Conservation (phyloP, 1,284 basidiomycete species). For the Ustilago curta region DNA sequence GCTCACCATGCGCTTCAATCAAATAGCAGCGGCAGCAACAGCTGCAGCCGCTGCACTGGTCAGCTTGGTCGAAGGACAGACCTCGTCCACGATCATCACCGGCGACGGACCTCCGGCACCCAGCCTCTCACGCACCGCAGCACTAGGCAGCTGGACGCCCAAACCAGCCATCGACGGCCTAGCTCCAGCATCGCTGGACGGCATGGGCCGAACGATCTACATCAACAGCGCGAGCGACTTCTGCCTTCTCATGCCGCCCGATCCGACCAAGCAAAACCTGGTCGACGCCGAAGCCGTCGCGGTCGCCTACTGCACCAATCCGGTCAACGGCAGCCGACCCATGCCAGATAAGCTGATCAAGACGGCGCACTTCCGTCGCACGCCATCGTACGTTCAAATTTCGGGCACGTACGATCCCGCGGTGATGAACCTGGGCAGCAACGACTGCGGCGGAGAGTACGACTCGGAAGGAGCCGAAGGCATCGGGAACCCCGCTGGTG, state of each 20-base stretch:
- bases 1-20: constrained; percentile 29
- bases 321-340: constrained; percentile 58
- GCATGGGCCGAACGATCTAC: constrained; percentile 44
- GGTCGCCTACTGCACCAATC: constrained; percentile 63
- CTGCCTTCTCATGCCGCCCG: constrained; percentile 63
- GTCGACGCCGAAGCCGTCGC: constrained; percentile 64
- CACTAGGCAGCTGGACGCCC: constrained; percentile 47
- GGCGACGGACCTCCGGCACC: constrained; percentile 43
- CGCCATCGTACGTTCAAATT: constrained; percentile 55
- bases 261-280: constrained; percentile 60
- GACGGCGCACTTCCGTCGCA: constrained; percentile 60
- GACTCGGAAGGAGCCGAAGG: constrained; percentile 52
- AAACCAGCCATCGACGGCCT: constrained; percentile 31
- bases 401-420: constrained; percentile 59
- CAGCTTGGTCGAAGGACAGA: constrained; percentile 31
- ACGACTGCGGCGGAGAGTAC: constrained; percentile 61
- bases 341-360: constrained; percentile 63
- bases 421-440: constrained; percentile 58
- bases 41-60: constrained; percentile 19
- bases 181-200: constrained; percentile 24
- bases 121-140: constrained; percentile 34
- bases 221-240: constrained; percentile 60
- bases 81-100: constrained; percentile 24
- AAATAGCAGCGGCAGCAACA: constrained; percentile 17
- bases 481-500: constrained; percentile 63